phyloP scores from a whole-genome alignment of 495 filamentous ascomycete genomes.

The Neurospora terricola region DNA sequence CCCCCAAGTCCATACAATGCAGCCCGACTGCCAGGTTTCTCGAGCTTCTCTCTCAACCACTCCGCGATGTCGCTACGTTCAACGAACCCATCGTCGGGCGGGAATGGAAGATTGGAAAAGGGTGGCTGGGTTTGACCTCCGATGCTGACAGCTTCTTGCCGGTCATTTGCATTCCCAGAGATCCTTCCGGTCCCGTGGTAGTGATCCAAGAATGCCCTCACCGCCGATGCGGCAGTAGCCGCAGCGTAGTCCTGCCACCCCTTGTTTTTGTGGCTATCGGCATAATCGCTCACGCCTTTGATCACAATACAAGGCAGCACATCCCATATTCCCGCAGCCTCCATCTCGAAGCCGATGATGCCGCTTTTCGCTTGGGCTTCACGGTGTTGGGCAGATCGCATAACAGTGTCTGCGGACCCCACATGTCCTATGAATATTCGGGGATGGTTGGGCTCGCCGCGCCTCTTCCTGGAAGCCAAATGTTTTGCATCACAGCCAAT shows the following conservation, averaged over 20 bases:
- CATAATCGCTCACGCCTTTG: conserved; percentile 34
- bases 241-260: conserved; percentile 32
- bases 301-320: conserved; percentile 25
- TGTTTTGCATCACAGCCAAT: too few relatives aligned
- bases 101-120: too few relatives aligned
- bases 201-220: conserved; percentile 9
- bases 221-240: conserved; percentile 22
- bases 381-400: conserved; percentile 19
- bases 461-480: too few relatives aligned
- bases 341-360: conserved; percentile 34
- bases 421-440: background rate
- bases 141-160: too few relatives aligned
- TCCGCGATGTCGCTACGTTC: too few relatives aligned
- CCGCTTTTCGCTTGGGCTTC: background rate
- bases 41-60: too few relatives aligned
- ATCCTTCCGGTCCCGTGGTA: background rate
- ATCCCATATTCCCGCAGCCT: conserved; percentile 33
- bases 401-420: conserved; percentile 19
- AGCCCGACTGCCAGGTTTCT: too few relatives aligned
- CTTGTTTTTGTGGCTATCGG: conserved; percentile 35
- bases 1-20: too few relatives aligned
- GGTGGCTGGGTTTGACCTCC: too few relatives aligned
- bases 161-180: too few relatives aligned
- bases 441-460: too few relatives aligned
- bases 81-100: too few relatives aligned